phyloP scores from a whole-genome alignment of 2,329 filamentous ascomycete genomes.

The Lachnum nothofagi region DNA sequence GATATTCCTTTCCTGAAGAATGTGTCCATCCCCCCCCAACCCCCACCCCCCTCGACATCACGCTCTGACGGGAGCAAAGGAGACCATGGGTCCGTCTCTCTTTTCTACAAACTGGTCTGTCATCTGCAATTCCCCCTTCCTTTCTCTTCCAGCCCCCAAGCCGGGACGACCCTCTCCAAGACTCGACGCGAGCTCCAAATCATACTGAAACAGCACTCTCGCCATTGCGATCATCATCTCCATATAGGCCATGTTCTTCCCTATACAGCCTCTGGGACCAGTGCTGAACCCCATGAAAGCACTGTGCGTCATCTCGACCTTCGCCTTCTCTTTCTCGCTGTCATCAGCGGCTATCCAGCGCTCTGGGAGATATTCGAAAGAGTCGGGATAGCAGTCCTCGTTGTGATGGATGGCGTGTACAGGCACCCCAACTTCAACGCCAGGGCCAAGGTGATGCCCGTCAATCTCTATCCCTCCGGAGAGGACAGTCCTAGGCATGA shows the following conservation, averaged over 20 bases:
- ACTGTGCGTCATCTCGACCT: slow-evolving; percentile 7
- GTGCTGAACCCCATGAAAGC: slow-evolving; percentile 27
- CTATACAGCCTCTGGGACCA: slow-evolving; percentile 27
- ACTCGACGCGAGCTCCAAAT: slow-evolving; percentile 23
- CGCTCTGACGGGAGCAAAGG: too few species aligned
- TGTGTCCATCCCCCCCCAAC: too few species aligned
- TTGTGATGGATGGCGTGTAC: slow-evolving; percentile 44
- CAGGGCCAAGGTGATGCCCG: slow-evolving; percentile 34
- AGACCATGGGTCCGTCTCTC: slow-evolving; percentile 67
- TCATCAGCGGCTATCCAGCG: slow-evolving; percentile 37
- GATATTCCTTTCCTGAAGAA: too few species aligned
- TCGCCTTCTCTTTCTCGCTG: neutral
- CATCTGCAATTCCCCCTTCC: slow-evolving; percentile 60
- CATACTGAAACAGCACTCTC: slow-evolving; percentile 21
- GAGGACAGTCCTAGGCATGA: slow-evolving; percentile 25
- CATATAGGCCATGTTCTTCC: slow-evolving; percentile 23
- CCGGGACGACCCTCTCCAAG: slow-evolving; percentile 46
- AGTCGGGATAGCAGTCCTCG: slow-evolving; percentile 38
- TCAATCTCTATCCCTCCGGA: slow-evolving; percentile 25
- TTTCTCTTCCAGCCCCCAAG: slow-evolving; percentile 51
- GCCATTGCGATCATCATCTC: slow-evolving; percentile 24
- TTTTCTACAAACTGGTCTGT: slow-evolving; percentile 67
- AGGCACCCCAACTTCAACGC: slow-evolving; percentile 41
- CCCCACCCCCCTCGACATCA: too few species aligned
- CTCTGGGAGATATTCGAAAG: slow-evolving; percentile 40